Base-by-base conservation (phyloP, 2,329 filamentous ascomycete species). In the Leptographium wingfieldii region DNA sequence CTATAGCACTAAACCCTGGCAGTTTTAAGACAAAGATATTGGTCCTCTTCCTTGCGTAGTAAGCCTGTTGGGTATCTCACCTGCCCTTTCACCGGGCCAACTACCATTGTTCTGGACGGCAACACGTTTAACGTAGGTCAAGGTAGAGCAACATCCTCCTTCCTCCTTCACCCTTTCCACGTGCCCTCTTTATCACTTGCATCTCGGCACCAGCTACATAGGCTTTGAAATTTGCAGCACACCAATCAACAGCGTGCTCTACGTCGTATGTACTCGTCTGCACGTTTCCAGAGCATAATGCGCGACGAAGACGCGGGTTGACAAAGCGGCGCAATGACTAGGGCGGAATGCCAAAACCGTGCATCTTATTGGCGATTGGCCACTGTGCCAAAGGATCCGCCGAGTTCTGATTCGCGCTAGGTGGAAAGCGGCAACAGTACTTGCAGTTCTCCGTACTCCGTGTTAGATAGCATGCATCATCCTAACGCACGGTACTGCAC, bases 21-120 rank as follows among this genome's bases (percentile, higher is more conserved):
- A 56, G 55, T 35, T 46, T 27, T 25, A 22, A 57, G 55, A 57
- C 55, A 57, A 57, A 57, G 55, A 56, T 40, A 12, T 14, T 27
- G 38, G 49, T 29, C 25, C 49, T 29, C 49, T 29, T 52, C 25
- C 48, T 14, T 25, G 22, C 48, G 25, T 25, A 51, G 48, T 27
- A 46, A 22, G 43, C 19, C 19, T 46, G 43, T n/a, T n/a, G 43
- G 33, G 19, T 46, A n/a, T 46, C 43, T 46, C 16, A n/a, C 25
- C 22, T 51, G 7, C 48, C 48, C 10, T 51, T 51, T 51, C 22
- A 4, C 48, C 27, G 22, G 25, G 48, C 48, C 48, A 51, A 51
- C 48, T 29, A 51, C 48, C 48, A 25, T 1, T 27, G 22, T 29
- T 19, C 27, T 25, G 29, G 7, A 46, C 19, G 19, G 43, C 16